Conservation (phyloP, 768 basidiomycete species). For the Lactarius quietus region DNA sequence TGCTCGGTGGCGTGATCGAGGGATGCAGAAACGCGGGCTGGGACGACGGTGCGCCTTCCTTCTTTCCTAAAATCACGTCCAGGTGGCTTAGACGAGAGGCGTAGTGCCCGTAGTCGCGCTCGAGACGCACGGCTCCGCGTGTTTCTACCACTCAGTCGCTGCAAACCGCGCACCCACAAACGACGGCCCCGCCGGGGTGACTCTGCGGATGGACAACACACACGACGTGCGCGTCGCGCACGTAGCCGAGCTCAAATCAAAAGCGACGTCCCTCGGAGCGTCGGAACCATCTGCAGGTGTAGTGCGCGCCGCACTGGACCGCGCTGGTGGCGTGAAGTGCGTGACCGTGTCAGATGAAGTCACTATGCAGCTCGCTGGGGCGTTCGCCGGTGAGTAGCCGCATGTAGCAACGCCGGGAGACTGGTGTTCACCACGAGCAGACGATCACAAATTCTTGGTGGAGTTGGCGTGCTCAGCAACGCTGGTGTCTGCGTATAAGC, state of each 20-base stretch:
- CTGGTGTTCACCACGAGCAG: constrained; percentile 37
- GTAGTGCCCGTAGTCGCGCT: constrained; percentile 62
- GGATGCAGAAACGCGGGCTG: constrained; percentile 65
- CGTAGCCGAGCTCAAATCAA: constrained; percentile 55
- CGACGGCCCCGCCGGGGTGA: constrained; percentile 41
- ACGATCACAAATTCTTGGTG: constrained; percentile 71
- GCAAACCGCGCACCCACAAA: constrained; percentile 45
- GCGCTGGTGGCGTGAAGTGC: constrained; percentile 53
- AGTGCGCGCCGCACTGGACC: constrained; percentile 61
- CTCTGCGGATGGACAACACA: constrained; percentile 38
- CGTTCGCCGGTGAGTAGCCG: constrained; percentile 53
- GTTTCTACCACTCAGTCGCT: constrained; percentile 68
- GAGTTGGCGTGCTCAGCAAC: constrained; percentile 75
- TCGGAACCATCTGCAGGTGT: constrained; percentile 58
- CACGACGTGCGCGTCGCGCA: constrained; percentile 54
- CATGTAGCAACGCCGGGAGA: not conserved
- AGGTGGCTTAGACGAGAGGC: not conserved
- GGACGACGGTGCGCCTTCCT: constrained; percentile 52
- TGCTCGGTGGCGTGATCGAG: constrained; percentile 63
- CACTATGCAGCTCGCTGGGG: constrained; percentile 55
- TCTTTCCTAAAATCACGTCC: not conserved
- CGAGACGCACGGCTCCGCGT: constrained; percentile 70
- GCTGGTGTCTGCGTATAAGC: constrained; percentile 61
- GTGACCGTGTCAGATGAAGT: constrained; percentile 65
- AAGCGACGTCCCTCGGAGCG: constrained; percentile 69